Conservation (phyloP, 179 eudicot genomes). For the Spergularia azorica region DNA sequence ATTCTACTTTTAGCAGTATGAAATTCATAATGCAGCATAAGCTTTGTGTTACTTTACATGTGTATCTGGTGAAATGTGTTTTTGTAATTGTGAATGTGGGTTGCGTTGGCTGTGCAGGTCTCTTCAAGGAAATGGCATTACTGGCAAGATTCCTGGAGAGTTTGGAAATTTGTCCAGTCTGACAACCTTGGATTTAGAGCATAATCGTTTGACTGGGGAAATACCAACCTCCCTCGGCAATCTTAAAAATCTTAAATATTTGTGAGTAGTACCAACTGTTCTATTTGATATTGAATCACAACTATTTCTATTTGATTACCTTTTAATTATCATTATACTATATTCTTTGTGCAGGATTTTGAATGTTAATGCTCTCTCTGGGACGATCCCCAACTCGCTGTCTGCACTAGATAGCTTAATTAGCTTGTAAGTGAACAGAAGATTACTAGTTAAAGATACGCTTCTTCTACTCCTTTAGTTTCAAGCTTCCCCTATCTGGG, state of each 20-base stretch:
- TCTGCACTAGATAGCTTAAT: conserved; percentile 60
- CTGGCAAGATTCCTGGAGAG: conserved; percentile 75
- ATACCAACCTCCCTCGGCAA: conserved; percentile 90
- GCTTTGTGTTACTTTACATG: too few relatives aligned
- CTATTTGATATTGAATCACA: conserved; percentile 1
- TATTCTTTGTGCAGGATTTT: conserved; percentile 54
- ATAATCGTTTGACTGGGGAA: conserved; percentile 73
- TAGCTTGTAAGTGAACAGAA: conserved; percentile 61
- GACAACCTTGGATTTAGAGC: conserved; percentile 75
- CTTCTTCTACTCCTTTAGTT: neutral
- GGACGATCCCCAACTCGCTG: conserved; percentile 78
- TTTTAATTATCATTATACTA: conserved; percentile 10
- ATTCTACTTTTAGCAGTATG: neutral
- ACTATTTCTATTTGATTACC: conserved; percentile 12
- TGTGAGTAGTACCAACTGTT: conserved; percentile 59
- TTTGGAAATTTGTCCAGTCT: conserved; percentile 77
- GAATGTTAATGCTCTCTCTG: conserved; percentile 75
- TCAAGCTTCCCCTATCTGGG: neutral
- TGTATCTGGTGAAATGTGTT: too few relatives aligned
- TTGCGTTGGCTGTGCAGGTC: conserved; percentile 45
- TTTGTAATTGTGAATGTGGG: conserved; percentile 3
- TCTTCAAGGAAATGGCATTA: conserved; percentile 76
- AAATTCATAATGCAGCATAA: neutral
- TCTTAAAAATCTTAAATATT: conserved; percentile 68
- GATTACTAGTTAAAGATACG: neutral